Evolutionary conservation across 495 filamentous ascomycete species (phyloP), one percentile per base, ranked within the genome.

Genomic region (Tetracladium setigerum): DNA sequence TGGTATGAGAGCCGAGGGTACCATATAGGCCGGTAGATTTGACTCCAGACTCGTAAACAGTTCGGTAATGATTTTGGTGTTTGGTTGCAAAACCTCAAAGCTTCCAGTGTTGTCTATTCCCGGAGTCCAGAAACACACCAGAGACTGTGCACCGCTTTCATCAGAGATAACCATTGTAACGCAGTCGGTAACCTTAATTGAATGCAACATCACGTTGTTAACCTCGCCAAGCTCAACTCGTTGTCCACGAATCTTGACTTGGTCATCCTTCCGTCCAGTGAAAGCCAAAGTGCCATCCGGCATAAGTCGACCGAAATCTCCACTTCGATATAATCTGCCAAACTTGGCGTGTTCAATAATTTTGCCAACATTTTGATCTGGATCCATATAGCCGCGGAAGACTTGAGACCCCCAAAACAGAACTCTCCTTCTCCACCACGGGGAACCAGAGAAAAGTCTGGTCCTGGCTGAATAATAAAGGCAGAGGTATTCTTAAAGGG

Each of bases 321-420:
- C 84, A 31, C 77, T 83, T 5, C 82, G 73, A 55, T 87, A 89
- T 0, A 91, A 58, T 5, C 78, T 71, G 2, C 87, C 87, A 59
- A 72, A 81, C 11, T 60, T 52, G 1, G 79, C 72, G 56, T 90
- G 84, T 0, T 77, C 49, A 38, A 89, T 69, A 51, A 91, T 82
- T 46, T 74, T 84, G 2, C 63, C 59, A 0, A 64, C 57, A 1
- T 75, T 82, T 27, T 84, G 62, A 3, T 73, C 68, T 1, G 70
- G 66, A 38, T 76, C 71, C 30, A 89, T 66, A 57, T 91, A 91
- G 5, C 83, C 86, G n/a, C 72, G 69, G 41, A 77, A 82, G 30
- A 90, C 73, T 65, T 91, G 86, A 38, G 82, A 77, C 87, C 87
- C n/a, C 85, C 87, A 60, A 89, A 89, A 52, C 79, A 87, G n/a